Conservation (phyloP, 108 stramenopile species). For the Pseudonitzschia multiseries region DNA sequence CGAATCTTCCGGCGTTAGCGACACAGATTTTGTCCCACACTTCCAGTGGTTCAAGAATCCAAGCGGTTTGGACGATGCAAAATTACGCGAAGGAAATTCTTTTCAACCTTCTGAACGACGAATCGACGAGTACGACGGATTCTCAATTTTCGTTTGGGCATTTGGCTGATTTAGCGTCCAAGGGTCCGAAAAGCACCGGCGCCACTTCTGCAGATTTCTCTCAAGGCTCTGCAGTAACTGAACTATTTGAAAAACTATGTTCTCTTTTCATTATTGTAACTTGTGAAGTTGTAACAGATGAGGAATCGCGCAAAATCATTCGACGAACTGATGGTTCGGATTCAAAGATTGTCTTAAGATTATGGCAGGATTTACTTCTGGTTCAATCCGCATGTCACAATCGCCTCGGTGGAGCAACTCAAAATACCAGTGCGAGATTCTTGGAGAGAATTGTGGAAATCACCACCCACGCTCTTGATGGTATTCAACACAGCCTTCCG, state of each 20-base stretch:
- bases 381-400: slow-evolving; percentile 49
- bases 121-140: not conserved
- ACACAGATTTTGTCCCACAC: slow-evolving; percentile 3
- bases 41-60: not conserved
- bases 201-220: not conserved
- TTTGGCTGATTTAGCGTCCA: not conserved
- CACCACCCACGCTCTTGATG: slow-evolving; percentile 49
- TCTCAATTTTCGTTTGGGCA: not conserved
- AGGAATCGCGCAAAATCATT: slow-evolving; percentile 15
- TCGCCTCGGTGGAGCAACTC: slow-evolving; percentile 23
- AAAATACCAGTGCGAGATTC: slow-evolving; percentile 25
- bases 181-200: not conserved
- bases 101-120: slow-evolving; percentile 1
- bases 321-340: slow-evolving; percentile 7
- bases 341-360: slow-evolving; percentile 16
- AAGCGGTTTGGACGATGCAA: slow-evolving; percentile 13
- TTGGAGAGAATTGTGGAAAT: slow-evolving; percentile 50
- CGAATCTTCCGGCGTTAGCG: not conserved
- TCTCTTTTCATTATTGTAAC: slow-evolving; percentile 13
- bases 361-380: slow-evolving; percentile 76
- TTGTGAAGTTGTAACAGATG: slow-evolving; percentile 15
- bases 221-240: not conserved
- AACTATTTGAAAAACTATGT: slow-evolving; percentile 18
- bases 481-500: slow-evolving; percentile 63
- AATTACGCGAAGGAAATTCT: slow-evolving; percentile 15